phyloP scores from a whole-genome alignment of 805 yeast species.

The Tetrapisispora namnaoensis region DNA sequence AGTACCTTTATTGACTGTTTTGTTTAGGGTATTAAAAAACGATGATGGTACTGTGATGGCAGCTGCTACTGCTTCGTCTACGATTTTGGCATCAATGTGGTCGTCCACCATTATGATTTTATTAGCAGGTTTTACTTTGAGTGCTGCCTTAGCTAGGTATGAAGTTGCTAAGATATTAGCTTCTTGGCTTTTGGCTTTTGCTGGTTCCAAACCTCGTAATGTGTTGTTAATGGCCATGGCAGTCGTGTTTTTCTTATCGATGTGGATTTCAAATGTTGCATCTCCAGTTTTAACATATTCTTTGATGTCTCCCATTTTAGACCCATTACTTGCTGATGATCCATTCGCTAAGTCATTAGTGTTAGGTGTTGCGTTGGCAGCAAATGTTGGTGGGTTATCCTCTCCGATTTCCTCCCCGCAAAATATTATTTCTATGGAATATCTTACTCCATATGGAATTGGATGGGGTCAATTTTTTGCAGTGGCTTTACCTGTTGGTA shows the following conservation, averaged over 20 bases:
- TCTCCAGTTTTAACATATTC: slow-evolving; percentile 90
- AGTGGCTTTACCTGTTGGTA: slow-evolving; percentile 73
- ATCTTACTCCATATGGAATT: slow-evolving; percentile 56
- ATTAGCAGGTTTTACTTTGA: slow-evolving; percentile 86
- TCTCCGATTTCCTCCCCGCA: slow-evolving; percentile 97
- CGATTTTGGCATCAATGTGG: slow-evolving; percentile 82
- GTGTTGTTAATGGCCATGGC: slow-evolving; percentile 72
- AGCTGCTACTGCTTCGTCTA: slow-evolving; percentile 58
- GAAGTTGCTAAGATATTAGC: slow-evolving; percentile 84
- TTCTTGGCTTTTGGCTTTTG: slow-evolving; percentile 65
- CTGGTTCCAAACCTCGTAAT: slow-evolving; percentile 75
- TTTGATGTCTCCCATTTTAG: slow-evolving; percentile 72
- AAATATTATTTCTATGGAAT: slow-evolving; percentile 79
- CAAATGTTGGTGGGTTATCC: slow-evolving; percentile 92
- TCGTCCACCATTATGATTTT: slow-evolving; percentile 82
- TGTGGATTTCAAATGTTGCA: slow-evolving; percentile 97
- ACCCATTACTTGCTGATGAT: slow-evolving; percentile 68
- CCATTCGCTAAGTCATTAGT: slow-evolving; percentile 77
- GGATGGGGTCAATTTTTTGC: slow-evolving; percentile 91
- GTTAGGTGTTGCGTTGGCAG: slow-evolving; percentile 83
- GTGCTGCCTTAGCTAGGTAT: slow-evolving; percentile 87
- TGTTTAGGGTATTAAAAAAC: slow-evolving; percentile 52
- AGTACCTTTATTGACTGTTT: slow-evolving; percentile 71
- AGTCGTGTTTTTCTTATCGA: slow-evolving; percentile 74
- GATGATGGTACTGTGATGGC: slow-evolving; percentile 43